Base-by-base conservation (phyloP, 768 basidiomycete genomes). In the Agaricus blazei region DNA sequence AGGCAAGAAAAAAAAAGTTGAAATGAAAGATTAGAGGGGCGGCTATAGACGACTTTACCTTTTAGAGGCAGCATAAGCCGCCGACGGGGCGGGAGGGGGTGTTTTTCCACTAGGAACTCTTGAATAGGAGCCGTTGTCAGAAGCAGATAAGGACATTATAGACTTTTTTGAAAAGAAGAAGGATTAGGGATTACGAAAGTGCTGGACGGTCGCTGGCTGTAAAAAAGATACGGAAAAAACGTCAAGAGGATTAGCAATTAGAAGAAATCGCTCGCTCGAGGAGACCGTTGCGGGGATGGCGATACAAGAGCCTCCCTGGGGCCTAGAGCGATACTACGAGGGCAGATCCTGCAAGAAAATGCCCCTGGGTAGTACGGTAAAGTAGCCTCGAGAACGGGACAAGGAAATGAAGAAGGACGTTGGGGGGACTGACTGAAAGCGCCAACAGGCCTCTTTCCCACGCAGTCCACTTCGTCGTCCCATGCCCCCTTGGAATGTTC, bases 111-210 rank as follows among this genome's bases (percentile, higher is more conserved):
- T 49, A 60, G 88, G 78, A 68, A 81, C 83, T 78, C 88, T 85
- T 64, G 86, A 80, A 82, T 87, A 90, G 75, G 88, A 80, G 76
- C 78, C 78, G 75, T 81, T 87, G 83, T 90, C 88, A 69, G 81
- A 78, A 70, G 88, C 82, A 70, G 90, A 90, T 81, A 92, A 84
- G 78, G 90, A 91, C 90, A 93, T 93, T 88, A 87, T 87, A 88
- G 74, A 72, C 68, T 75, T 78, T 19, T 73, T 34, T 34, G 34
- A 34, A 34, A 71, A 74, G 74, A 75, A 72, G 75, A 75, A 79
- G 72, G 82, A 90, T 90, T 91, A 91, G 79, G 81, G 81, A 92
- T 91, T 91, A 91, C 70, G 73, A 66, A 64, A 60, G 66, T 60
- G 63, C 58, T 57, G 61, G 60, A 62, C 62, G 62, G 59, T 60